phyloP scores from a whole-genome alignment of 176 grass and related monocot species.

The Oryza brachyantha region DNA sequence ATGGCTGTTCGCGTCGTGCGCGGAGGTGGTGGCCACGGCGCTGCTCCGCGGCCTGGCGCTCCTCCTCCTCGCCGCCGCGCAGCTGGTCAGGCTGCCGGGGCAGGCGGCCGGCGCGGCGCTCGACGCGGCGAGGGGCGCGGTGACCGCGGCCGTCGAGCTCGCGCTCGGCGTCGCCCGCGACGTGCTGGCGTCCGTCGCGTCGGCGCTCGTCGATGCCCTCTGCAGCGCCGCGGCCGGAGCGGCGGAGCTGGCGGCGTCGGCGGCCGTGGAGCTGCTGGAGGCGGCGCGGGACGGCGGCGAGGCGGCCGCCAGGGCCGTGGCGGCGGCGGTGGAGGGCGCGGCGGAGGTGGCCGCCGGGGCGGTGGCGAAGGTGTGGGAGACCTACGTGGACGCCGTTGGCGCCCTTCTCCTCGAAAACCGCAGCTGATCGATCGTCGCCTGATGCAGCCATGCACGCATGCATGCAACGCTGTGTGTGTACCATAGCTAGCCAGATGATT shows the following conservation, averaged over 20 bases:
- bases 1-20: slow-evolving; percentile 22
- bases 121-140: background rate
- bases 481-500: too few relatives aligned
- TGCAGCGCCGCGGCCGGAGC: background rate
- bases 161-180: slow-evolving; percentile 11
- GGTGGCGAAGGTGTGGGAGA: slow-evolving; percentile 23
- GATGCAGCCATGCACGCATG: too few relatives aligned
- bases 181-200: background rate
- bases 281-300: slow-evolving; percentile 24
- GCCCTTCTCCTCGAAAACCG: slow-evolving; percentile 28
- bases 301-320: slow-evolving; percentile 2
- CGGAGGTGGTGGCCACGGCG: slow-evolving; percentile 12
- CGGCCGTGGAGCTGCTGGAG: slow-evolving; percentile 27
- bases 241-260: background rate
- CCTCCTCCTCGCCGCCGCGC: slow-evolving; percentile 18
- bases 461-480: too few relatives aligned
- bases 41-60: slow-evolving; percentile 38
- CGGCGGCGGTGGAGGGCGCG: slow-evolving; percentile 26
- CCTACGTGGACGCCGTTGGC: slow-evolving; percentile 36
- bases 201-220: slow-evolving; percentile 30
- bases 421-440: background rate
- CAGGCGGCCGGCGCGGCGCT: slow-evolving; percentile 29
- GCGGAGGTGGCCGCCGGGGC: background rate
- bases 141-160: slow-evolving; percentile 16
- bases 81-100: slow-evolving; percentile 39